phyloP scores from a whole-genome alignment of 768 basidiomycete genomes.

The Podaxis sp. region DNA sequence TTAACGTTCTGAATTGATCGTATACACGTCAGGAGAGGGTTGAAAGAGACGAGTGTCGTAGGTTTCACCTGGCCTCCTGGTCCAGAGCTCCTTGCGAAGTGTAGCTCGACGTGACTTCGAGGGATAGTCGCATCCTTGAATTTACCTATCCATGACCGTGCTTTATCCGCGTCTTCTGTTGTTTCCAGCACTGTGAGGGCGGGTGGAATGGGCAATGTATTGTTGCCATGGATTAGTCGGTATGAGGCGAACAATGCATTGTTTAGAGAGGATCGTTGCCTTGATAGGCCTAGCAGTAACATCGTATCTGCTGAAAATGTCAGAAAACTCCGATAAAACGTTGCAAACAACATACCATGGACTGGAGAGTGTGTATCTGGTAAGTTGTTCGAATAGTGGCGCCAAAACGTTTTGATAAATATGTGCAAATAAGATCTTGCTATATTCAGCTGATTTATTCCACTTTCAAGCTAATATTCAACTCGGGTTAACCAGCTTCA shows the following conservation, averaged over 20 bases:
- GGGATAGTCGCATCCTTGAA: constrained; percentile 51
- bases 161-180: constrained; percentile 43
- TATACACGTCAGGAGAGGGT: background rate
- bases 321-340: background rate
- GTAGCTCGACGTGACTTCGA: constrained; percentile 54
- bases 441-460: background rate
- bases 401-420: background rate
- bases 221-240: background rate
- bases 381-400: background rate
- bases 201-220: constrained; percentile 2
- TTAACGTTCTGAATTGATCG: constrained; percentile 66
- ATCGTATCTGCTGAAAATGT: background rate
- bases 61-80: constrained; percentile 76
- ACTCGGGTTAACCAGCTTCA: too few relatives aligned
- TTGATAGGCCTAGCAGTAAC: background rate
- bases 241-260: background rate
- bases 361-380: background rate
- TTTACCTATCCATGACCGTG: constrained; percentile 51
- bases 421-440: background rate
- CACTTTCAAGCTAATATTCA: too few relatives aligned
- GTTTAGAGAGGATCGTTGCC: background rate
- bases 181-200: constrained; percentile 17
- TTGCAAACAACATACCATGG: background rate
- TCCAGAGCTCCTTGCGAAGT: constrained; percentile 79
- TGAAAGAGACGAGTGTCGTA: background rate